A percentile compares a stretch with the other conserved stretches of the same genome.
Conservation (phyloP, 352 stramenopile genomes). For the Globisporangium carolinianum region DNA sequence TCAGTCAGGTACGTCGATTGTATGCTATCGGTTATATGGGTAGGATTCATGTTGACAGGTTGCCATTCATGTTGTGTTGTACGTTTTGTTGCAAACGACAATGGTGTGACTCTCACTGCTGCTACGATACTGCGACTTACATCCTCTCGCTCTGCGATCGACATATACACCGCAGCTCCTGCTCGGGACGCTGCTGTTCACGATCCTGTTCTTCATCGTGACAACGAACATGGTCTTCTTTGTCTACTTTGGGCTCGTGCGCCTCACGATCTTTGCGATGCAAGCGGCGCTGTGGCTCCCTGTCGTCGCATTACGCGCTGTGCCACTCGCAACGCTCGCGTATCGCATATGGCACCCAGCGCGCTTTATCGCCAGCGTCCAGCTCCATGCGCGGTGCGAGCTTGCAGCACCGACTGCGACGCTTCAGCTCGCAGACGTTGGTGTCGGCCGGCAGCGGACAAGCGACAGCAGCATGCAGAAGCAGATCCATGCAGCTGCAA, state of each 20-base stretch:
- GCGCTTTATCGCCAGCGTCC: conserved; percentile 32
- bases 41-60: too few species aligned
- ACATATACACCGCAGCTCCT: conserved; percentile 45
- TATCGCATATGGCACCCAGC: conserved; percentile 27
- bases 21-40: neutral
- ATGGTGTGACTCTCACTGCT: neutral
- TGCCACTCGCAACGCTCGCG: conserved; percentile 40
- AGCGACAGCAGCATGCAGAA: conserved; percentile 2
- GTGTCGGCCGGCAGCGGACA: conserved; percentile 1
- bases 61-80: too few species aligned
- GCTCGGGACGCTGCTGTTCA: conserved; percentile 91
- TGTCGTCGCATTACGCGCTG: conserved; percentile 37
- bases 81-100: neutral
- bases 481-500: neutral
- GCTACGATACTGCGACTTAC: too few species aligned
- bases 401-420: conserved; percentile 6
- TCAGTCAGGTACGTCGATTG: conserved; percentile 52
- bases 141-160: too few species aligned
- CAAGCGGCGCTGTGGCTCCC: conserved; percentile 42
- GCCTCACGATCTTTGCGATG: conserved; percentile 33
- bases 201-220: conserved; percentile 89
- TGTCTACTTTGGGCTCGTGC: conserved; percentile 86
- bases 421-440: conserved; percentile 5
- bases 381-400: conserved; percentile 12
- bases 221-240: conserved; percentile 93